Percentiles rank a stretch among this genome's conserved stretches.
Conservation (phyloP, 805 yeast species). For the Hermanozyma aechmeae region DNA sequence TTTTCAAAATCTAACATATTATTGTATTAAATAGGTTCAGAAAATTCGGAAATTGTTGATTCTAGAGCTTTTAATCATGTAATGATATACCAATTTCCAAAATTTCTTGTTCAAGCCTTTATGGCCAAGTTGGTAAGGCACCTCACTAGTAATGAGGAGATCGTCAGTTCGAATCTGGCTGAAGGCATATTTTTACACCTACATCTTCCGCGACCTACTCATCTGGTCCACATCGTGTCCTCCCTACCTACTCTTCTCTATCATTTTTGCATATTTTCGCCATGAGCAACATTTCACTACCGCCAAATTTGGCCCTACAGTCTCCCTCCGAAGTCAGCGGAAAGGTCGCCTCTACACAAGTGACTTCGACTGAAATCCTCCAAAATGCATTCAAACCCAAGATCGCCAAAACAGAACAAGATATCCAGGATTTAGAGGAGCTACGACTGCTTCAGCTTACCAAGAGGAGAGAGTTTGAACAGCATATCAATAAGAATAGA, state of each 20-base stretch:
- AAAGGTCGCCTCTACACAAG: conserved; percentile 35
- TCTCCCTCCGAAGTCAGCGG: not conserved
- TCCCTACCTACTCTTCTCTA: not conserved
- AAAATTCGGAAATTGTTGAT: no score
- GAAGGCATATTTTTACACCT: conserved; percentile 7
- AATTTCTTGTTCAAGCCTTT: conserved; percentile 10
- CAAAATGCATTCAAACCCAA: conserved; percentile 45
- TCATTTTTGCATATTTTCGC: not conserved
- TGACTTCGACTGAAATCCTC: conserved; percentile 56
- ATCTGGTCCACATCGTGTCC: not conserved
- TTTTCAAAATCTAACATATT: no score
- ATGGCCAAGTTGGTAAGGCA: conserved; percentile 14
- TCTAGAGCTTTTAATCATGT: no score
- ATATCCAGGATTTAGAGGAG: conserved; percentile 70
- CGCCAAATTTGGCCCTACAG: conserved; percentile 6
- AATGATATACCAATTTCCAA: no score
- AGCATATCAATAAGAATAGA: conserved; percentile 77
- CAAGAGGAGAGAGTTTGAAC: conserved; percentile 76
- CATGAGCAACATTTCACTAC: conserved; percentile 7
- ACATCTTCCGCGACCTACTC: conserved; percentile 1
- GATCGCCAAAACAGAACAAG: no score
- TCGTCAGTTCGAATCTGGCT: conserved; percentile 7
- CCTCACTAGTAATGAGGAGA: not conserved
- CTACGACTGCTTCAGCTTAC: conserved; percentile 64
- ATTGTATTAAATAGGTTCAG: no score